A percentile compares a stretch with the other conserved stretches of the same genome.
phyloP scores from a whole-genome alignment of 1,139 yeast species.

The Kazachstania sp. region DNA sequence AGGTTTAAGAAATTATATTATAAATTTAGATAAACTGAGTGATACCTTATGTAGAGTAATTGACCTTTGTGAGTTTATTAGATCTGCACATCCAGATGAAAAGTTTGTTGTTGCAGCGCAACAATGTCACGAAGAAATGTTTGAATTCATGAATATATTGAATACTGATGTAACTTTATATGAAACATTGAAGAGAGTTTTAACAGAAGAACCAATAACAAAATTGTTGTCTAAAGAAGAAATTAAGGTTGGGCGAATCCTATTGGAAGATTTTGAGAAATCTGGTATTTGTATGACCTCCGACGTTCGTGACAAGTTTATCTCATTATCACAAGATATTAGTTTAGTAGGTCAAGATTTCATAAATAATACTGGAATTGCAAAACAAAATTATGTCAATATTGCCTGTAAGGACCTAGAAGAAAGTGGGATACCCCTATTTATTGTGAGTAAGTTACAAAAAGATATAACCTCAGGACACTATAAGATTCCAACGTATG shows the following conservation, averaged over 20 bases:
- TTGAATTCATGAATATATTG: constrained; percentile 85
- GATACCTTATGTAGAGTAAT: constrained; percentile 88
- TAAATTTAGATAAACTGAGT: constrained; percentile 72
- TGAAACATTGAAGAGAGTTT: constrained; percentile 46
- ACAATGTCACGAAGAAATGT: constrained; percentile 78
- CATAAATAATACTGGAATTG: constrained; percentile 32
- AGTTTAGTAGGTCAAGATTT: constrained; percentile 79
- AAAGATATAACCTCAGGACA: constrained; percentile 27
- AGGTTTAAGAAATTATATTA: constrained; percentile 48
- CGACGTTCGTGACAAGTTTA: constrained; percentile 58
- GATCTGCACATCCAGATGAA: constrained; percentile 77
- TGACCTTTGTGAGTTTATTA: constrained; percentile 85
- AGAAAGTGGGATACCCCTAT: constrained; percentile 17
- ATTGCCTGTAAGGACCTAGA: constrained; percentile 16
- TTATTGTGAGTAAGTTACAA: constrained; percentile 23
- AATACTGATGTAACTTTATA: constrained; percentile 79
- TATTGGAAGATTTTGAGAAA: constrained; percentile 78
- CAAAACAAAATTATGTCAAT: constrained; percentile 14
- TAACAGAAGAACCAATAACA: constrained; percentile 38
- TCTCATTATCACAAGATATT: constrained; percentile 70
- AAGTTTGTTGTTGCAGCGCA: constrained; percentile 76
- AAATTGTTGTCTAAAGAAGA: constrained; percentile 57
- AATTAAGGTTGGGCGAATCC: constrained; percentile 66
- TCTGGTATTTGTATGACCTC: constrained; percentile 81
- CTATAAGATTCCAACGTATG: constrained; percentile 57